Percentiles rank a stretch among this genome's conserved stretches.
phyloP scores from a whole-genome alignment of 305 asterid species.

The Plantago lanceolata region DNA sequence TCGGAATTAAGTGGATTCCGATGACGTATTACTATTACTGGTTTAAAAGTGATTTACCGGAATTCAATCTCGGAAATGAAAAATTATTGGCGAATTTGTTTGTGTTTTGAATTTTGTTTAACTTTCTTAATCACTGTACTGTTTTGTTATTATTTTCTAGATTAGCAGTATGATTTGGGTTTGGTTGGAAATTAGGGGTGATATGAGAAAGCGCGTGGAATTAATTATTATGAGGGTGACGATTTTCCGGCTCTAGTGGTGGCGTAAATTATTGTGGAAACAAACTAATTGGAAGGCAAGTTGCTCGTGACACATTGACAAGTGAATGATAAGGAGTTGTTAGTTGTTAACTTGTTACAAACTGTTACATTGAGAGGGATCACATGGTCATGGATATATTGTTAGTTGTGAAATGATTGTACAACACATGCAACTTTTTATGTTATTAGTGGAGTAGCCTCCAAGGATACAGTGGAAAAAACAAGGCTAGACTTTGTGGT shows the following conservation, averaged over 20 bases:
- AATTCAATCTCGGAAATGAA: too few relatives aligned
- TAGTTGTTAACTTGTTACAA: too few relatives aligned
- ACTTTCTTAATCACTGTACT: too few relatives aligned
- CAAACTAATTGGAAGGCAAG: neutral
- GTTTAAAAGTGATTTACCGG: neutral
- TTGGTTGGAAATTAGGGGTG: neutral
- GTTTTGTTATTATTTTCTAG: too few relatives aligned
- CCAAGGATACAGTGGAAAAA: too few relatives aligned
- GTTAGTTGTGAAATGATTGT: neutral
- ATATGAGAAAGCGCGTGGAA: neutral
- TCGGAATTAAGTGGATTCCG: neutral
- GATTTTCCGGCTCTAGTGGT: neutral
- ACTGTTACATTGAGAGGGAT: neutral
- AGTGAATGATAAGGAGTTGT: neutral
- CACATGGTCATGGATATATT: neutral
- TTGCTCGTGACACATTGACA: neutral
- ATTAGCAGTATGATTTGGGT: neutral
- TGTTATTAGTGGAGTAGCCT: too few relatives aligned
- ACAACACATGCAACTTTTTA: too few relatives aligned
- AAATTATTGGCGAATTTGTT: too few relatives aligned
- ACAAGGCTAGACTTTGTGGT: too few relatives aligned
- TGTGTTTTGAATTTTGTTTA: too few relatives aligned
- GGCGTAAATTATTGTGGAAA: neutral
- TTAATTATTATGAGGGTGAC: neutral
- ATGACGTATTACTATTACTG: neutral